A percentile compares a stretch with the other conserved stretches of the same genome.
Conservation (phyloP, 2,329 filamentous ascomycete species). For the Onygenales sp. region DNA sequence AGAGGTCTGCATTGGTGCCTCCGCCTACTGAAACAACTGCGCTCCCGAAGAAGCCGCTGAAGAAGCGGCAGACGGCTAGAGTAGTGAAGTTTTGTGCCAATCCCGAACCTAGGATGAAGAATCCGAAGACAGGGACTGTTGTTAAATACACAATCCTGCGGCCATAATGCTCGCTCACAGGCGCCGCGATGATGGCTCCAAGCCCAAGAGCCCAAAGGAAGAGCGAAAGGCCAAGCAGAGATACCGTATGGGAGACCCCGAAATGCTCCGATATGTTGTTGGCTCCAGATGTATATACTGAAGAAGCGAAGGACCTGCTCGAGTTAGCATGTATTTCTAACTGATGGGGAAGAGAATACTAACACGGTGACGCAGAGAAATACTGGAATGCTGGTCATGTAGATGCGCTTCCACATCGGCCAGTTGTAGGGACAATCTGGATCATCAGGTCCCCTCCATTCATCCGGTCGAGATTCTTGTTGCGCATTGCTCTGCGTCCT, state of each 20-base stretch:
- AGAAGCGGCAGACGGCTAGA: constrained; percentile 14
- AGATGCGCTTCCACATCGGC: constrained; percentile 3
- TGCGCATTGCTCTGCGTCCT: too few relatives aligned
- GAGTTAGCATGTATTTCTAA: too few relatives aligned
- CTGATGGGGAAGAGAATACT: background rate
- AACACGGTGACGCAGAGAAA: background rate
- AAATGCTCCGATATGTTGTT: too few relatives aligned
- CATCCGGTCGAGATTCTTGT: background rate
- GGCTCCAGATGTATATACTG: too few relatives aligned
- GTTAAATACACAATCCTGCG: constrained; percentile 25
- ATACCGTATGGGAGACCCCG: too few relatives aligned
- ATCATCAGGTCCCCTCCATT: background rate
- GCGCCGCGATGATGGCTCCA: too few relatives aligned
- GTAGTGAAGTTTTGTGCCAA: constrained; percentile 12
- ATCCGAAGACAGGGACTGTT: constrained; percentile 24
- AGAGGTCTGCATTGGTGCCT: constrained; percentile 13
- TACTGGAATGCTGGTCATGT: constrained; percentile 3
- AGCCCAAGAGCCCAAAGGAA: too few relatives aligned
- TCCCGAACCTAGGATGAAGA: constrained; percentile 19
- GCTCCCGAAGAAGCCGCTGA: constrained; percentile 14
- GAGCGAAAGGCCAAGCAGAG: too few relatives aligned
- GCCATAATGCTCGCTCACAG: too few relatives aligned
- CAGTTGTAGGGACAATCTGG: constrained; percentile 1
- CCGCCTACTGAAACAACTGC: constrained; percentile 14
- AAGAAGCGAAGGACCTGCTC: too few relatives aligned